phyloP scores from a whole-genome alignment of 164 flowering plant genomes.

The Dillenia turbinata region DNA sequence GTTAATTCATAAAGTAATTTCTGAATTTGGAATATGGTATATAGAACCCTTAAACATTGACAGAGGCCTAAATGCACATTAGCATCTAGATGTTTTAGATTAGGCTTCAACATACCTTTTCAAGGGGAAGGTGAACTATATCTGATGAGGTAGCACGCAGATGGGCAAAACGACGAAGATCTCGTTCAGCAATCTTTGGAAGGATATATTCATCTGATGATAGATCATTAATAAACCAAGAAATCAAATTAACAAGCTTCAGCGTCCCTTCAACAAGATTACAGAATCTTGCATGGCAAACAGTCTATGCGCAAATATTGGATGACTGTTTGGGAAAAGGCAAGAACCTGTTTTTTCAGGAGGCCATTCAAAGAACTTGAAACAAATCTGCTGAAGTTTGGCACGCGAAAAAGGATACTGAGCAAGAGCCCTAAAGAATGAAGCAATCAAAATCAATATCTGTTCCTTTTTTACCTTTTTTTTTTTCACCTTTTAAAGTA shows the following conservation, averaged over 20 bases:
- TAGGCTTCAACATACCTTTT: slow-evolving; percentile 32
- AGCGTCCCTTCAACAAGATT: background rate
- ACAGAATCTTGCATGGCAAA: too few species aligned
- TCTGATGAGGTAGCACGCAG: slow-evolving; percentile 52
- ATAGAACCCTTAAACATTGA: too few species aligned
- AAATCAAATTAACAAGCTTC: background rate
- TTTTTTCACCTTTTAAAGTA: too few species aligned
- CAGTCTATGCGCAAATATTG: too few species aligned
- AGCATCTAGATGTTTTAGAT: too few species aligned
- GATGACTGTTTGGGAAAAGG: background rate
- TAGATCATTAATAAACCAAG: background rate
- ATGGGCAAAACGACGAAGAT: slow-evolving; percentile 69
- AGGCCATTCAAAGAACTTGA: slow-evolving; percentile 69
- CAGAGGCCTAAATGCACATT: too few species aligned
- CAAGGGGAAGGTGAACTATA: slow-evolving; percentile 40
- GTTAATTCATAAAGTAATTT: too few species aligned
- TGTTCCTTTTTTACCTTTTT: background rate
- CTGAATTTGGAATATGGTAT: too few species aligned
- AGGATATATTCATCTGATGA: slow-evolving; percentile 83
- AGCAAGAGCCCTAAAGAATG: slow-evolving; percentile 57
- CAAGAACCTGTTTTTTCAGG: slow-evolving; percentile 79
- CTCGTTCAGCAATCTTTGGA: slow-evolving; percentile 90
- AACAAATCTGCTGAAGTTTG: slow-evolving; percentile 65
- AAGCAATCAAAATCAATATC: background rate
- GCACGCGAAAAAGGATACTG: slow-evolving; percentile 47